Percentiles rank a stretch among this genome's conserved stretches.
Conservation (phyloP, 2,329 filamentous ascomycete species). For the Stachybotrys chlorohalonatus region DNA sequence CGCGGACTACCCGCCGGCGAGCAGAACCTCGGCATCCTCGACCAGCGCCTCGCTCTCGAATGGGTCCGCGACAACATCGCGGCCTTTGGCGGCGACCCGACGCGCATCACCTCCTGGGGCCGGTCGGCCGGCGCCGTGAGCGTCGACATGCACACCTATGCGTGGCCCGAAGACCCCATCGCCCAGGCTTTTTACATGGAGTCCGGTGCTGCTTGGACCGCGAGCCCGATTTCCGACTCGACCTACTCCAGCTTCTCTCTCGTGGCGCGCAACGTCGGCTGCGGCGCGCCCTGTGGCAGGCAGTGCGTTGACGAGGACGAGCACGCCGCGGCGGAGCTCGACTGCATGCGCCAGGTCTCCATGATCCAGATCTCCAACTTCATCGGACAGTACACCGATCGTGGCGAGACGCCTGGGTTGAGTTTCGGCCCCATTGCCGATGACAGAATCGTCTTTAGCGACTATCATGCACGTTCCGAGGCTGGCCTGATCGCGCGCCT, state of each 20-base stretch:
- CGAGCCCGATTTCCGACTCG: constrained; percentile 15
- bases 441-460: constrained; percentile 17
- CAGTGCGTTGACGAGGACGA: constrained; percentile 1
- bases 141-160: constrained; percentile 32
- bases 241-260: constrained; percentile 23
- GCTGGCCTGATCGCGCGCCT: constrained; percentile 13
- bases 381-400: constrained; percentile 17
- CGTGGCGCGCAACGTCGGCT: constrained; percentile 22
- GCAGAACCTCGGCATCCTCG: constrained; percentile 1
- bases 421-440: constrained; percentile 17
- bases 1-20: constrained; percentile 43
- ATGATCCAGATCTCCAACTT: constrained; percentile 20
- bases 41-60: constrained; percentile 1
- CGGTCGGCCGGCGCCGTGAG: constrained; percentile 2
- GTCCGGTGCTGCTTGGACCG: constrained; percentile 25
- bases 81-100: neutral
- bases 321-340: constrained; percentile 17
- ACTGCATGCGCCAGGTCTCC: constrained; percentile 25
- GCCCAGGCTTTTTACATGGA: constrained; percentile 30
- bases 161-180: constrained; percentile 36
- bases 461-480: constrained; percentile 17
- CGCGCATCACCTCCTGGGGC: constrained; percentile 1
- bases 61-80: constrained; percentile 1
- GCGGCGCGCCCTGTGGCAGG: constrained; percentile 13
- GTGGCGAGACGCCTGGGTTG: constrained; percentile 9